Base-by-base conservation (phyloP, 495 filamentous ascomycete genomes). In the Cetradonia linearis region DNA sequence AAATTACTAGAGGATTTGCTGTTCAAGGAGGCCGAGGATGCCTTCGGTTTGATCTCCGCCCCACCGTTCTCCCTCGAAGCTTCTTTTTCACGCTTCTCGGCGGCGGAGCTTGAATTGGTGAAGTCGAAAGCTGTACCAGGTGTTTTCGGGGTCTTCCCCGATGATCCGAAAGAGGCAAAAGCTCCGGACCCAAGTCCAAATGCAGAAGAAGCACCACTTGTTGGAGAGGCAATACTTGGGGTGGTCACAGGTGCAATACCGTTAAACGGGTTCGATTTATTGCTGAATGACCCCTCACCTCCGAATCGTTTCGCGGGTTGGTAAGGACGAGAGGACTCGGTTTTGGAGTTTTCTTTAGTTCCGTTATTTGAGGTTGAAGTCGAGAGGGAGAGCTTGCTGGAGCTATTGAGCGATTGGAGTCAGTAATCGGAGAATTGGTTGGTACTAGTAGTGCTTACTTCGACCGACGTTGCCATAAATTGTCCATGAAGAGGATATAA, bases 111-210 rank as follows among this genome's bases (percentile, higher is more conserved):
- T 8, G 82, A 73, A 57, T 72, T 75, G 52, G 80, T 76, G 61
- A 86, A 78, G 53, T 95, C 92, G 66, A 92, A 85, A 10, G 85
- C 82, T 56, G 85, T 84, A 38, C 89, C 88, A 30, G 89, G 86
- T 8, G 88, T 86, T 77, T 96, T 97, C 23, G 93, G 91, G 1
- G 88, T 88, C 71, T 90, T 92, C 8, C 79, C 76, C 16, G 84
- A 80, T 23, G 83, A 78, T n/a, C 93, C 92, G 73, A 98, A 98
- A 6, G 90, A 93, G 42, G 94, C 93, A 73, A 98, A 98, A 47
- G 93, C 93, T 62, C 93, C 93, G 36, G 89, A 89, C 44, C 93
- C 93, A 36, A 98, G 80, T 57, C 91, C 90, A 70, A 98, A 98
- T 55, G 91, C 91, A 59, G 85, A 90, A 8, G 94, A 94, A 61